Conservation (phyloP, 2,329 filamentous ascomycete species). For the Pseudocercospora ulei region DNA sequence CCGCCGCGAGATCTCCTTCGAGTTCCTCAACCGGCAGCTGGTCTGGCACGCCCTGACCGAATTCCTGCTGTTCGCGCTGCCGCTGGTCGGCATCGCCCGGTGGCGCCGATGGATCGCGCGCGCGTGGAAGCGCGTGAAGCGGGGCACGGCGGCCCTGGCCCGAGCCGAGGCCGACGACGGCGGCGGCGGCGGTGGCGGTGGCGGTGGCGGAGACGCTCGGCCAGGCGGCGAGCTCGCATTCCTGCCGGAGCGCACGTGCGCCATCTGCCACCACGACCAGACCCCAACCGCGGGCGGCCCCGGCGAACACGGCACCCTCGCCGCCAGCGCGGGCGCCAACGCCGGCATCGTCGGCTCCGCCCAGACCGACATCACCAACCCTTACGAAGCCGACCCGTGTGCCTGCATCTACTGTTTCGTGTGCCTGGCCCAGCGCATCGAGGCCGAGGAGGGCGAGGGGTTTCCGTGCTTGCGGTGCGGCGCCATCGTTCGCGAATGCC, state of each 20-base stretch:
- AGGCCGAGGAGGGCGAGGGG: constrained; percentile 86
- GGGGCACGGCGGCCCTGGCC: constrained; percentile 45
- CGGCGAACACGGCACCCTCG: constrained; percentile 66
- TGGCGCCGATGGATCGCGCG: constrained; percentile 86
- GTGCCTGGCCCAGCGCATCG: constrained; percentile 79
- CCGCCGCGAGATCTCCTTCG: constrained; percentile 85
- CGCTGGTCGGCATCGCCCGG: constrained; percentile 83
- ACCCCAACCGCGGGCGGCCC: constrained; percentile 53
- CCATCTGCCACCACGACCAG: constrained; percentile 92
- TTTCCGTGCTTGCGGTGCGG: constrained; percentile 88
- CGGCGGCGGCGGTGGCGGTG: constrained; percentile 37
- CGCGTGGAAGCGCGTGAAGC: constrained; percentile 72
- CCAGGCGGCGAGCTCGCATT: constrained; percentile 63
- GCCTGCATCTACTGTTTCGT: constrained; percentile 94
- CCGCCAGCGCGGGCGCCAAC: constrained; percentile 39
- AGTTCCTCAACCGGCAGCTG: constrained; percentile 92
- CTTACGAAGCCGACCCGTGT: constrained; percentile 83
- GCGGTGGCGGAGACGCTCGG: constrained; percentile 32
- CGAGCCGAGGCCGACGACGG: constrained; percentile 33
- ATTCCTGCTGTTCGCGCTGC: constrained; percentile 93
- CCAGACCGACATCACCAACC: constrained; percentile 89
- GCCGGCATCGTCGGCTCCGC: constrained; percentile 73
- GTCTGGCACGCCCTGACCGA: constrained; percentile 99
- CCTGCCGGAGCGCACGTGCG: constrained; percentile 85
- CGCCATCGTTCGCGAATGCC: constrained; percentile 70